Evolutionary conservation across 805 yeast species (phyloP).

Genomic region (Yarrowia sp.): DNA sequence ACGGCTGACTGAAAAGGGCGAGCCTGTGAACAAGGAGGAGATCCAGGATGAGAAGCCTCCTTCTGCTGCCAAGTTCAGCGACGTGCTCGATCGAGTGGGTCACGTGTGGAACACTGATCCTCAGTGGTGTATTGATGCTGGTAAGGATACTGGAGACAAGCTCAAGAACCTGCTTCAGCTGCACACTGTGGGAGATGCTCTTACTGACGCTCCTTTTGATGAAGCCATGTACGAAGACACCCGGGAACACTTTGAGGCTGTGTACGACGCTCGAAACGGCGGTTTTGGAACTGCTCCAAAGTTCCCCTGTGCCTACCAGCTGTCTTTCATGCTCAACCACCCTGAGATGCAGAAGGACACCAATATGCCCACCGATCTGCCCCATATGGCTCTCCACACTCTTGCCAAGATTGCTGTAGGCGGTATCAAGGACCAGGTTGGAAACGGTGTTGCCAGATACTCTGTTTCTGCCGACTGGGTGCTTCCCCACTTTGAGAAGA

Average conservation of each 20-base stretch:
- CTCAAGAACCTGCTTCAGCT: conserved; percentile 45
- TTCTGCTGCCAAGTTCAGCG: conserved; percentile 45
- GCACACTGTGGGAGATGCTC: conserved; percentile 42
- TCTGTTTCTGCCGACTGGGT: conserved; percentile 53
- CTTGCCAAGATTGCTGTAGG: conserved; percentile 48
- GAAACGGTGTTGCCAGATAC: conserved; percentile 51
- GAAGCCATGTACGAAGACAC: conserved; percentile 43
- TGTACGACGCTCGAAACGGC: conserved; percentile 47
- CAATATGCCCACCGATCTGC: conserved; percentile 40
- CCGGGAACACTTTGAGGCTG: conserved; percentile 44
- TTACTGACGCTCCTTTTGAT: conserved; percentile 34
- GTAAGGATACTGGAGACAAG: conserved; percentile 43
- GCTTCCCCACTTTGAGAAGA: conserved; percentile 53
- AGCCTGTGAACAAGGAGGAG: conserved; percentile 26
- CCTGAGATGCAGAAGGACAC: conserved; percentile 29
- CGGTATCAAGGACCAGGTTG: conserved; percentile 52
- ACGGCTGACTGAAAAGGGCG: conserved; percentile 9
- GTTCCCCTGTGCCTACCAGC: conserved; percentile 49
- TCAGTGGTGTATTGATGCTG: conserved; percentile 47
- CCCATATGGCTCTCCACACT: conserved; percentile 46
- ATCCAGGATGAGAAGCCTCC: conserved; percentile 11
- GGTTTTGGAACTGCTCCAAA: conserved; percentile 52
- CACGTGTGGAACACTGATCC: conserved; percentile 48
- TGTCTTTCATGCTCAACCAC: conserved; percentile 44
- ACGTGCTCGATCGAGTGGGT: conserved; percentile 47